These are phyloP conservation scores for Oropetium thomaeum DNA, from an alignment of 176 grass and related monocot genomes.

Conservation along the genomic window DNA sequence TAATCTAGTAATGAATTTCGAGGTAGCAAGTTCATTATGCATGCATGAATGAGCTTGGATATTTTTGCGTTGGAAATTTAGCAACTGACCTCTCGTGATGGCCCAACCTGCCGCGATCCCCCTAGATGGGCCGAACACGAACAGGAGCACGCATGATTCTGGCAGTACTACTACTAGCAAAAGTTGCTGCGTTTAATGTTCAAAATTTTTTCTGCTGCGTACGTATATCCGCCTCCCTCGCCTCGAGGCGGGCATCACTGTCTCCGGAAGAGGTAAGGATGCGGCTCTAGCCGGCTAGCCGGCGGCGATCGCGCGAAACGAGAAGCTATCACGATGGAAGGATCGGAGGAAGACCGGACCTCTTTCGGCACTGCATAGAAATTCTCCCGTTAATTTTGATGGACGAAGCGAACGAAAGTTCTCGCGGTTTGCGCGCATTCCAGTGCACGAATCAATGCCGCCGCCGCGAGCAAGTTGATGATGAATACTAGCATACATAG, in stretches of 20 bases:
- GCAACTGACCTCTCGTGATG: not conserved
- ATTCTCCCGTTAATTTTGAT: not conserved
- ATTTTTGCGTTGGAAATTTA: too few relatives aligned
- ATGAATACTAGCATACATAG: too few relatives aligned
- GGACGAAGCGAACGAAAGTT: not conserved
- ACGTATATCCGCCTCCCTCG: constrained; percentile 20
- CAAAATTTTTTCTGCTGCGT: not conserved
- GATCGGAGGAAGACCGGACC: not conserved
- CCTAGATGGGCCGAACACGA: too few relatives aligned
- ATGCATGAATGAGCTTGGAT: too few relatives aligned
- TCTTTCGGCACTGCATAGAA: not conserved
- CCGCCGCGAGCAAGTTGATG: not conserved
- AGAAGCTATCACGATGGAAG: not conserved
- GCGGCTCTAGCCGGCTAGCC: not conserved
- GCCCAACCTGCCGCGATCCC: not conserved
- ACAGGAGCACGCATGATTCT: too few relatives aligned
- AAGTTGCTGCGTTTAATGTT: too few relatives aligned
- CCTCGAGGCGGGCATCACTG: not conserved
- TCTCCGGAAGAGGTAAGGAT: not conserved
- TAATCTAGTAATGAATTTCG: too few relatives aligned
- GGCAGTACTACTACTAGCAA: too few relatives aligned
- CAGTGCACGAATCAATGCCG: not conserved
- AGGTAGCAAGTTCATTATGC: too few relatives aligned
- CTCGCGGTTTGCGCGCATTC: not conserved
- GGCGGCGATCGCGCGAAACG: not conserved